Conservation (phyloP, 371 early-diverging fungal genomes). For the Mortierella sp. region DNA sequence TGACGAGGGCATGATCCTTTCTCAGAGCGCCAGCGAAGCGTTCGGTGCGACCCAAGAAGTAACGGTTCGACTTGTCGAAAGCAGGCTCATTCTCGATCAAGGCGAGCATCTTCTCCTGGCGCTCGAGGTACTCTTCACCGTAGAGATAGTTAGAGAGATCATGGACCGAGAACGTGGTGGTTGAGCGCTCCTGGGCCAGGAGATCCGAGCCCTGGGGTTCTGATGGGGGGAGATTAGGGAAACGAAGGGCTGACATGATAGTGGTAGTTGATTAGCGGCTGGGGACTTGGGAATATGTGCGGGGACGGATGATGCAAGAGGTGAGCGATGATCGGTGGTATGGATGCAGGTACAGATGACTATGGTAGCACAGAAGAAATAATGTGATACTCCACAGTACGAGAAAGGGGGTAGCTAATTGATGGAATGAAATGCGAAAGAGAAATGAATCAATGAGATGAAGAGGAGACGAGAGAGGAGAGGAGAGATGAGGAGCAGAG, state of each 20-base stretch:
- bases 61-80: constrained; percentile 68
- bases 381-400: not conserved
- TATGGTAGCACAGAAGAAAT: not conserved
- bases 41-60: constrained; percentile 65
- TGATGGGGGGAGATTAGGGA: constrained; percentile 65
- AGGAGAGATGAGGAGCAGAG: not conserved
- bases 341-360: not conserved
- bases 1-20: constrained; percentile 66
- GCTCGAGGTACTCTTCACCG: constrained; percentile 63
- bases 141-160: constrained; percentile 66
- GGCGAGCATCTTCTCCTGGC: constrained; percentile 61
- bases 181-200: constrained; percentile 66
- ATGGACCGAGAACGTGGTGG: constrained; percentile 64
- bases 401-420: not conserved
- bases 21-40: constrained; percentile 60
- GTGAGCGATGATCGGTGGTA: not conserved
- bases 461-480: not conserved
- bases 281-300: too few relatives aligned
- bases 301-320: not conserved
- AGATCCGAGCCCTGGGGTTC: constrained; percentile 70
- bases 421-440: not conserved
- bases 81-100: constrained; percentile 69
- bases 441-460: not conserved
- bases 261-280: too few relatives aligned
- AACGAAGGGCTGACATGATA: constrained; percentile 50